Evolutionary conservation across 208 protist genomes (phyloP), one percentile per base, ranked within the genome.

Genomic region (Acanthamoeba lenticulata): DNA sequence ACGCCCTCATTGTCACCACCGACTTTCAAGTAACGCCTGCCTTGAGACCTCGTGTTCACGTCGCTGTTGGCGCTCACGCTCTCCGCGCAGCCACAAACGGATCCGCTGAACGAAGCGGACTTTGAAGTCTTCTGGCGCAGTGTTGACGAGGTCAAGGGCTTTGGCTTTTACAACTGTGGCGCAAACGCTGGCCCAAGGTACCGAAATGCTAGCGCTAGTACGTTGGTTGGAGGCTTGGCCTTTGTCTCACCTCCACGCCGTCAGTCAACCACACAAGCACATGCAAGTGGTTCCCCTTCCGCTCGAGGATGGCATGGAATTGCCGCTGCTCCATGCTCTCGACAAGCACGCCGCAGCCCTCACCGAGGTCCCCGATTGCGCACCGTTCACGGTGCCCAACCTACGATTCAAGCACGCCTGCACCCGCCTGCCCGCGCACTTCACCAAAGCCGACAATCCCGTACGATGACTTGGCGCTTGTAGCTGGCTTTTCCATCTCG

Each of bases 251-350:
- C n/a, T n/a, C n/a, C n/a, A n/a, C n/a, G n/a, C n/a, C n/a, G 27
- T 9, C 55, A 90, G 83, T 47, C 83, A 90, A 67, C 83, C 83
- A 36, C 83, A 90, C 83, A 90, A 90, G n/a, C 83, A 90, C n/a
- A 57, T 90, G 83, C 83, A 90, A 29, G 83, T 90, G 83, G 83
- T 90, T 11, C 83, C 83, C 15, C 55, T 69, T 57, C 47, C 83
- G 17, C 52, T 69, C 21, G 1, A 57, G 42, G 83, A 90, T 21
- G 49, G 47, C 6, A 90, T 32, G 21, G 49, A 57, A 4, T n/a
- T 90, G 29, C 49, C 55, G 9, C 83, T 67, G 52, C 38, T 90
- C 11, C 83, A 47, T 67, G 36, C 27, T 9, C 36, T 42, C 34
- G 55, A 67, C 83, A 17, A 90, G 49, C 36, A 79, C 9, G n/a